A percentile compares a stretch with the other conserved stretches of the same genome.
These are phyloP conservation scores for Geum urbanum DNA, from an alignment of 306 rosid species.

Conservation along the genomic window DNA sequence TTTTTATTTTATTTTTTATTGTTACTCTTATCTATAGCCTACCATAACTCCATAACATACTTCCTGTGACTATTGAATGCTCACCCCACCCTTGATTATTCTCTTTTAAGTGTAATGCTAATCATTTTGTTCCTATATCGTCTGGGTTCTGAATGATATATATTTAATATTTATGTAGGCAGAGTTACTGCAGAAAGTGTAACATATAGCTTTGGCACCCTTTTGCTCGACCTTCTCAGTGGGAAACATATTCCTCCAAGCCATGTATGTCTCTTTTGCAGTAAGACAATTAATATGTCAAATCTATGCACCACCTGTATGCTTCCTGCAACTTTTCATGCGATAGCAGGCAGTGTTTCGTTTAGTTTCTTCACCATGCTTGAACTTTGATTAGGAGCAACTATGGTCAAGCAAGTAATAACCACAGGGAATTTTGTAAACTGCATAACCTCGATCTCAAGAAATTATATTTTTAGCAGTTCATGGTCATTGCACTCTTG, in stretches of 20 bases:
- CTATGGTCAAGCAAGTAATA: neutral
- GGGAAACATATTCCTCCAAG: conserved; percentile 99
- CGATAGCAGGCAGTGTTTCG: neutral
- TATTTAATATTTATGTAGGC: conserved; percentile 43
- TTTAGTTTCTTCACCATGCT: neutral
- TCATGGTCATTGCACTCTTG: neutral
- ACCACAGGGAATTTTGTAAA: neutral
- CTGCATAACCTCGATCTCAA: neutral
- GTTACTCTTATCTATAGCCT: neutral
- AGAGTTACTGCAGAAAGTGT: conserved; percentile 93
- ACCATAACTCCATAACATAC: neutral
- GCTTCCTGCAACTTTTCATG: neutral
- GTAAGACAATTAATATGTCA: neutral
- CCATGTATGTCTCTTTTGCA: conserved; percentile 63
- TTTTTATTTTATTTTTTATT: neutral
- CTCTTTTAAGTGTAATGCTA: neutral
- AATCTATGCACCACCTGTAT: neutral
- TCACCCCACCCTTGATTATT: neutral
- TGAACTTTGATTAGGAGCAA: neutral
- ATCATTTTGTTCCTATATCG: conserved; percentile 4
- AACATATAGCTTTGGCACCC: conserved; percentile 90
- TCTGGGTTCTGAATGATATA: neutral
- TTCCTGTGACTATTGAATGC: neutral
- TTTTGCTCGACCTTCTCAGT: conserved; percentile 93
- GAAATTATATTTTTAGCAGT: neutral